phyloP scores from a whole-genome alignment of 176 grass and related monocot genomes.

The Guadua angustifolia region DNA sequence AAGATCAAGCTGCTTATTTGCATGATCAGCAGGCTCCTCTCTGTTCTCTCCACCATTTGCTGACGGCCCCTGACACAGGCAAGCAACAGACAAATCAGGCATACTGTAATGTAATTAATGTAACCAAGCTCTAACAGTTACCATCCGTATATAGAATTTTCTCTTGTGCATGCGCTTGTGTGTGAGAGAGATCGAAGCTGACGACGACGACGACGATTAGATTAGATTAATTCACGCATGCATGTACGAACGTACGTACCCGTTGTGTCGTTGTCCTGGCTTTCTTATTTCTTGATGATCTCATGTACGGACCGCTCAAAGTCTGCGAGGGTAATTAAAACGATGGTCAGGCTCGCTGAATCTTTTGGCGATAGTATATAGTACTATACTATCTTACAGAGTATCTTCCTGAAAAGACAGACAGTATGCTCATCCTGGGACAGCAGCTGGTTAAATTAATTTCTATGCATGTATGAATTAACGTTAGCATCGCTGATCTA shows the following conservation, averaged over 20 bases:
- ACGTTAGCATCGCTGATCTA: too few relatives aligned
- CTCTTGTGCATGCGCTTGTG: too few relatives aligned
- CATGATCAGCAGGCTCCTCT: constrained; percentile 19
- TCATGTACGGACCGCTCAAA: constrained; percentile 85
- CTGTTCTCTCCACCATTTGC: not conserved
- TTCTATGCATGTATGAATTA: too few relatives aligned
- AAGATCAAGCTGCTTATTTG: constrained; percentile 52
- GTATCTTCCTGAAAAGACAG: too few relatives aligned
- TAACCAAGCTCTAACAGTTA: not conserved
- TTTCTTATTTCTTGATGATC: constrained; percentile 72
- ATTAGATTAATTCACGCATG: not conserved
- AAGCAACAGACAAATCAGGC: not conserved
- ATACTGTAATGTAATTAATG: not conserved
- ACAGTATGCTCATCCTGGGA: too few relatives aligned
- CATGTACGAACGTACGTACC: too few relatives aligned
- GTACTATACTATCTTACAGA: too few relatives aligned
- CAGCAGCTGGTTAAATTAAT: too few relatives aligned
- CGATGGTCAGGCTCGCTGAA: constrained; percentile 25
- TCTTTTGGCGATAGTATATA: not conserved
- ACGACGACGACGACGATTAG: not conserved
- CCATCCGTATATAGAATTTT: not conserved
- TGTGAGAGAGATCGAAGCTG: too few relatives aligned
- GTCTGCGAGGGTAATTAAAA: constrained; percentile 54
- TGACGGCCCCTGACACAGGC: not conserved
- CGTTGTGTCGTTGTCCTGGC: constrained; percentile 53